Conservation (phyloP, 257 asterid species). For the Echites panduratus region DNA sequence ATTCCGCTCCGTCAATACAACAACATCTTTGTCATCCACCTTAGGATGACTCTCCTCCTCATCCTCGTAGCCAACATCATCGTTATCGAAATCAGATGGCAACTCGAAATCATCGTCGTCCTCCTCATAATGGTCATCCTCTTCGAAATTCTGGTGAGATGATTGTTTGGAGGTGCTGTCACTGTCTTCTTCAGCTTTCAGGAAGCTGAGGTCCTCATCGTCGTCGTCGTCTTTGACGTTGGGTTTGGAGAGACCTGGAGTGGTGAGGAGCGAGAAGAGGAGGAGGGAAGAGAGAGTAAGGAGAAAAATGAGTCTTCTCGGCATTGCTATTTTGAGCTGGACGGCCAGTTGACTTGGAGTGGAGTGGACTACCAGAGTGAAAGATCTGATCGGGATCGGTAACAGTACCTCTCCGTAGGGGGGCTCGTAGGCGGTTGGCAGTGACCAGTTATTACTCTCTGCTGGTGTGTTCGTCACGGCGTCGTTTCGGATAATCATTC, state of each 20-base stretch:
- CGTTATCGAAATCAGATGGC: constrained; percentile 15
- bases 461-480: background rate
- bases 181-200: constrained; percentile 43
- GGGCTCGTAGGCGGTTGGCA: background rate
- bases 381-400: background rate
- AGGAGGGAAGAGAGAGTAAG: constrained; percentile 28
- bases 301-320: constrained; percentile 27
- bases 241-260: constrained; percentile 20
- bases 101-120: constrained; percentile 43
- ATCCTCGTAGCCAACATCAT: constrained; percentile 28
- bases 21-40: constrained; percentile 71
- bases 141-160: constrained; percentile 34
- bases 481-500: background rate
- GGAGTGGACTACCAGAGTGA: background rate
- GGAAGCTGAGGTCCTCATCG: constrained; percentile 79
- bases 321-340: constrained; percentile 11
- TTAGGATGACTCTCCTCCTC: constrained; percentile 44
- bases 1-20: constrained; percentile 56
- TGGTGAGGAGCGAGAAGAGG: constrained; percentile 20
- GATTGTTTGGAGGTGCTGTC: constrained; percentile 16
- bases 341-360: constrained; percentile 15
- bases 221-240: constrained; percentile 20
- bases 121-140: constrained; percentile 41
- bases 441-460: background rate
- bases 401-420: background rate